Base-by-base conservation (phyloP, 768 basidiomycete species). In the Tricholoma saponaceum region DNA sequence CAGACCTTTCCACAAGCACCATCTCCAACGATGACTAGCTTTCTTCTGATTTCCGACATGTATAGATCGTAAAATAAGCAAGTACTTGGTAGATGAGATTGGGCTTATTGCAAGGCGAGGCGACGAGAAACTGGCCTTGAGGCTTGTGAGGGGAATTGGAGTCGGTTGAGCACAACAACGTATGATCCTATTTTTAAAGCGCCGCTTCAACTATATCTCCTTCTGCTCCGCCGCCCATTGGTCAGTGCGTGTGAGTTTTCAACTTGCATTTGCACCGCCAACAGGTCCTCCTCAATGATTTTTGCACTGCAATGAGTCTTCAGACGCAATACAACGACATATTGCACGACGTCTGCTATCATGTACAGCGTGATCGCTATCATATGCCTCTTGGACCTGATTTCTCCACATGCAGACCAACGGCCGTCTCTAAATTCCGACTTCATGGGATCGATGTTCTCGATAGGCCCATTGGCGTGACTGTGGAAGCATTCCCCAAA, bases 11-110 rank as follows among this genome's bases (percentile, higher is more conserved):
- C 93, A 67, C 92, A 95, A 76, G 92, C 93, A 84, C 95, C 95
- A 79, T 96, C 95, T 74, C 95, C 95, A 65, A 98, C 95, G 74
- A 98, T 97, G 74, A 98, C 95, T 67, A 98, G 88, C 78, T 98
- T 98, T 76, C 95, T 90, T 78, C 95, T 86, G 76, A 98, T 96
- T 81, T 97, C 95, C 72, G 94, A 88, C 95, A 98, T 98, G 47
- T 18, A 23, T 59, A 28, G 37, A 35, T 55, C 56, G 47, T 54
- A 33, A 25, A 26, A 43, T 26, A 41, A 37, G 35, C 23, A 52
- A 49, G 20, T 28, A 9, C 16, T 55, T 20, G 53, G 20, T 25
- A 55, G 32, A 37, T 25, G 56, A 54, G 9, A n/a, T n/a, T 16
- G 35, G 20, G 43, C 46, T 54, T 43, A 26, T 44, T 23, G 41